Percentiles rank a stretch among this genome's conserved stretches.
These are phyloP conservation scores for Colletotrichum tamarilloi DNA, from an alignment of 2,329 filamentous ascomycete genomes.

Conservation along the genomic window DNA sequence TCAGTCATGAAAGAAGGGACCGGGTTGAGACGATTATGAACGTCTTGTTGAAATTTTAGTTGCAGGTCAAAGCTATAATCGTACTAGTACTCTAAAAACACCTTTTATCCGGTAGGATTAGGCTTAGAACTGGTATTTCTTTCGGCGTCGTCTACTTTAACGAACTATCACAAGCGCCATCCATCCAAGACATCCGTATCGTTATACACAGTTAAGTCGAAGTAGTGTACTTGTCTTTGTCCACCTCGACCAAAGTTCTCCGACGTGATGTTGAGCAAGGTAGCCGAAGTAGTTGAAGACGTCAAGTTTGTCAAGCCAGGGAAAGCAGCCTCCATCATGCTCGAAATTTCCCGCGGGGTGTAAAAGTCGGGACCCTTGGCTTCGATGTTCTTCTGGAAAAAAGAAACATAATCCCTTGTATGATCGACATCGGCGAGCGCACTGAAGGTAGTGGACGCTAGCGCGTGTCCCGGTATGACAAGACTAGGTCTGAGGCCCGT, in stretches of 20 bases:
- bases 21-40: no score
- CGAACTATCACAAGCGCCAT: not conserved
- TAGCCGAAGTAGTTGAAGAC: conserved; percentile 5
- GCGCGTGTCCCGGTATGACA: conserved; percentile 24
- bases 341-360: conserved; percentile 12
- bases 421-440: conserved; percentile 1
- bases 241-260: conserved; percentile 29
- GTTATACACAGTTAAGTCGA: conserved; percentile 7
- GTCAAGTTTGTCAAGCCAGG: conserved; percentile 19
- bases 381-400: conserved; percentile 29
- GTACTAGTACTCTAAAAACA: no score
- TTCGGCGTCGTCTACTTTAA: no score
- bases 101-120: no score
- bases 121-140: no score
- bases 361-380: conserved; percentile 15
- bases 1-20: no score
- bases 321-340: conserved; percentile 2
- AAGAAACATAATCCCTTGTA: conserved; percentile 16
- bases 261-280: conserved; percentile 19
- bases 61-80: no score
- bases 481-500: not conserved
- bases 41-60: no score
- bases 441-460: conserved; percentile 1
- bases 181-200: conserved; percentile 4
- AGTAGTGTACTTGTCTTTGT: not conserved